Evolutionary conservation across 352 stramenopile genomes (phyloP).

Genomic region (Phytophthora pluvialis): DNA sequence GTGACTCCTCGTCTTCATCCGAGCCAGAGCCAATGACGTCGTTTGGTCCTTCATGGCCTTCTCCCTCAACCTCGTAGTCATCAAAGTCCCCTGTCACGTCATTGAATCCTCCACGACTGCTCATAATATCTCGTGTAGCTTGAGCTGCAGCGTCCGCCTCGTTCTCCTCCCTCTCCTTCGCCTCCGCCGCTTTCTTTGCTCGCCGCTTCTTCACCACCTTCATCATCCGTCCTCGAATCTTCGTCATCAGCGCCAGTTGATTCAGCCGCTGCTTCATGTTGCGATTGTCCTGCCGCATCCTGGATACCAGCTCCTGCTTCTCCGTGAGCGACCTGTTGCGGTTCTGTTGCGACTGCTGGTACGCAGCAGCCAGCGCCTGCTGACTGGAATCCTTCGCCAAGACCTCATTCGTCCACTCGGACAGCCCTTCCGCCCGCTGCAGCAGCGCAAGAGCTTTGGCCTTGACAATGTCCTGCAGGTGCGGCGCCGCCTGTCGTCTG

Average conservation of each 20-base stretch:
- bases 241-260: constrained; percentile 64
- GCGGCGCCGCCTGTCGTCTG: constrained; percentile 54
- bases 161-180: constrained; percentile 9
- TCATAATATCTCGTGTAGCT: constrained; percentile 18
- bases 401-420: constrained; percentile 64
- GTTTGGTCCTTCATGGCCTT: constrained; percentile 10
- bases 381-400: constrained; percentile 42
- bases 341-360: constrained; percentile 54
- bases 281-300: constrained; percentile 67
- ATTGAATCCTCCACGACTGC: constrained; percentile 18
- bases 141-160: constrained; percentile 11
- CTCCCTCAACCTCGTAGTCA: constrained; percentile 23
- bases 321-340: constrained; percentile 50
- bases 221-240: constrained; percentile 59
- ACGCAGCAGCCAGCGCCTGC: constrained; percentile 51
- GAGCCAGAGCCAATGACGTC: constrained; percentile 31
- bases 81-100: constrained; percentile 37
- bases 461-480: constrained; percentile 83
- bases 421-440: constrained; percentile 74
- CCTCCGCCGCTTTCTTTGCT: constrained; percentile 52
- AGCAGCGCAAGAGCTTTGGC: constrained; percentile 79
- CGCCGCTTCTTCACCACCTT: constrained; percentile 55
- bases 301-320: constrained; percentile 65
- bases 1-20: constrained; percentile 22
- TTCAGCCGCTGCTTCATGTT: constrained; percentile 68